Evolutionary conservation across 768 basidiomycete genomes (phyloP).

Genomic region (Pisolithus sp.): DNA sequence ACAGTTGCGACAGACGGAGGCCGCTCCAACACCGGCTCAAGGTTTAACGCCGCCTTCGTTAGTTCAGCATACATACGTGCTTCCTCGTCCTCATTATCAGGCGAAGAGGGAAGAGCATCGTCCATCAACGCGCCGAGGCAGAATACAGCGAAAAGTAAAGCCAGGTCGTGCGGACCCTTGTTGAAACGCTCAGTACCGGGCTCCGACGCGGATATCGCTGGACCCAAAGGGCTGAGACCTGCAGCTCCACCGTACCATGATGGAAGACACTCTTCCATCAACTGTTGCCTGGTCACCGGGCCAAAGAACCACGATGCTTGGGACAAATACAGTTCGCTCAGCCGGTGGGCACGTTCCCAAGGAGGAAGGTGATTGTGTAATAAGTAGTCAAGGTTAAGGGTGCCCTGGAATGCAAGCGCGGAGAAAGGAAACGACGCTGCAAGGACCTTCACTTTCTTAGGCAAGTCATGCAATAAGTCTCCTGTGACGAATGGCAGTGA

Average conservation of each 20-base stretch:
- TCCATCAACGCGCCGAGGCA: slow-evolving; percentile 60
- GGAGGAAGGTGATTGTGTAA: slow-evolving; percentile 48
- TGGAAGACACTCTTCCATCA: slow-evolving; percentile 61
- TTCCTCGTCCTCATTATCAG: slow-evolving; percentile 46
- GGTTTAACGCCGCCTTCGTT: slow-evolving; percentile 55
- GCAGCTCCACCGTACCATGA: slow-evolving; percentile 54
- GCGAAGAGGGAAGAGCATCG: slow-evolving; percentile 41
- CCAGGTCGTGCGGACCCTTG: slow-evolving; percentile 51
- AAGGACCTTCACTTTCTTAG: slow-evolving; percentile 19
- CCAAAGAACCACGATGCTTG: slow-evolving; percentile 79
- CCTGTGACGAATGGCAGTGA: slow-evolving; percentile 1
- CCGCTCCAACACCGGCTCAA: slow-evolving; percentile 64
- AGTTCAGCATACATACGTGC: slow-evolving; percentile 53
- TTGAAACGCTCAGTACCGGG: slow-evolving; percentile 1
- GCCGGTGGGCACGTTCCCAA: slow-evolving; percentile 49
- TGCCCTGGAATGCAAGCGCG: slow-evolving; percentile 21
- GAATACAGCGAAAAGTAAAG: slow-evolving; percentile 55
- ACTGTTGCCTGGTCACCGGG: slow-evolving; percentile 55
- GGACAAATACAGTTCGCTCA: slow-evolving; percentile 67
- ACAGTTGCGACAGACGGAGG: slow-evolving; percentile 49
- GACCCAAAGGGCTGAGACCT: slow-evolving; percentile 19
- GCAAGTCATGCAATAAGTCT: slow-evolving; percentile 13
- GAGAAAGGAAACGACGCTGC: slow-evolving; percentile 48
- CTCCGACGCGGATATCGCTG: slow-evolving; percentile 18
- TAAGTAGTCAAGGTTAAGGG: slow-evolving; percentile 41